Evolutionary conservation across 306 rosid species (phyloP).

Genomic region (Luffa acutangula): DNA sequence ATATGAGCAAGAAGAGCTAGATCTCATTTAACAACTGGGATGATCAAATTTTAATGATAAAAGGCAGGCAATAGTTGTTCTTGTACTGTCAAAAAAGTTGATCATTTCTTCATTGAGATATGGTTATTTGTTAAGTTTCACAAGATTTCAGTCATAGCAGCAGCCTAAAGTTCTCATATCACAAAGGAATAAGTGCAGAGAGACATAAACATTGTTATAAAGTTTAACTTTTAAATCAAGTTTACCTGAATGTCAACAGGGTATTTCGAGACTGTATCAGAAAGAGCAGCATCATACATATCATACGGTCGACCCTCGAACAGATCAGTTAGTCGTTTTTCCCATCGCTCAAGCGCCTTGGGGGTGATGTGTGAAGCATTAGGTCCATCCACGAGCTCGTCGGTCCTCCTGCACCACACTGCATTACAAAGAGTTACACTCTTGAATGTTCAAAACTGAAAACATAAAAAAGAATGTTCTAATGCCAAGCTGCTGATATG

Average conservation of each 20-base stretch:
- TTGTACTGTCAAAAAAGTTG: neutral
- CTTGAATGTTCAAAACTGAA: neutral
- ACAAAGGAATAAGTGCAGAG: neutral
- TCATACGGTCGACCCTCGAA: constrained; percentile 78
- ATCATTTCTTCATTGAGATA: neutral
- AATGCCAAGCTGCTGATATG: neutral
- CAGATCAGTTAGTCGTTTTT: constrained; percentile 51
- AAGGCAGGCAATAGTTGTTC: neutral
- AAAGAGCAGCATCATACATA: constrained; percentile 93
- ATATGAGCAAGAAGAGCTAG: neutral
- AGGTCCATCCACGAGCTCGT: constrained; percentile 93
- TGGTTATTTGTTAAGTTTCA: neutral
- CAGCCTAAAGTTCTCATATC: neutral
- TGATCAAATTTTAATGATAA: neutral
- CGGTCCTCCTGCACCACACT: constrained; percentile 99
- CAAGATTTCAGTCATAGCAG: neutral
- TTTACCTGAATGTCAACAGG: constrained; percentile 88
- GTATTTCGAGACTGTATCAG: constrained; percentile 64
- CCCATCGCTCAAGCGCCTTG: constrained; percentile 92
- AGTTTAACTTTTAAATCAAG: neutral
- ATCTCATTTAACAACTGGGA: neutral
- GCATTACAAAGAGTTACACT: constrained; percentile 16
- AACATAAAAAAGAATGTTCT: neutral
- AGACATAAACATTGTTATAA: neutral
- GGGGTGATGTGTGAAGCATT: constrained; percentile 94